These are phyloP conservation scores for Candida krabiensis DNA, from an alignment of 805 yeast genomes.

Conservation along the genomic window DNA sequence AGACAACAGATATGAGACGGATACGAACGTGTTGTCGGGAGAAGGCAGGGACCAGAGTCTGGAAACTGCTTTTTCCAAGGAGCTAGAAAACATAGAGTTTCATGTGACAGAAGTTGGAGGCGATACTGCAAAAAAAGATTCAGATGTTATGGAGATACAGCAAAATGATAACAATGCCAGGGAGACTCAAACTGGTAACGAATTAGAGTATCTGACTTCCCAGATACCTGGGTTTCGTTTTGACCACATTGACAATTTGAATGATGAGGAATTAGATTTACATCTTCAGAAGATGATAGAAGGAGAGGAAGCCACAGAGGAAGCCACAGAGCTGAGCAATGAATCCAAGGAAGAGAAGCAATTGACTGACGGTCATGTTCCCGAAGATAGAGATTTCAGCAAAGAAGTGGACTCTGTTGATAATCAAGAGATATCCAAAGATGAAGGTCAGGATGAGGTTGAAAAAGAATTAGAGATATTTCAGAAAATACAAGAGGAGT, in stretches of 20 bases:
- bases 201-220: slow-evolving; percentile 25
- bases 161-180: not conserved
- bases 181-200: slow-evolving; percentile 3
- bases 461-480: slow-evolving; percentile 8
- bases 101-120: slow-evolving; percentile 4
- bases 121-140: slow-evolving; percentile 2
- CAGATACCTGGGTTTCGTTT: slow-evolving; percentile 26
- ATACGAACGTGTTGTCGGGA: too few species aligned
- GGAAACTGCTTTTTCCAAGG: slow-evolving; percentile 12
- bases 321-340: slow-evolving; percentile 3
- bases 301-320: slow-evolving; percentile 6
- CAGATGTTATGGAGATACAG: not conserved
- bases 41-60: too few species aligned
- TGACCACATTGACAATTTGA: slow-evolving; percentile 23
- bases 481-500: slow-evolving; percentile 5
- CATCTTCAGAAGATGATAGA: slow-evolving; percentile 29
- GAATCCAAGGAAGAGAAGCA: slow-evolving; percentile 4
- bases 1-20: too few species aligned
- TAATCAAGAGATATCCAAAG: too few species aligned
- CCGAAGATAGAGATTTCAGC: slow-evolving; percentile 1
- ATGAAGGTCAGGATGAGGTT: slow-evolving; percentile 1
- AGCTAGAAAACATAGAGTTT: slow-evolving; percentile 13
- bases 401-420: too few species aligned
- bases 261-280: slow-evolving; percentile 30
- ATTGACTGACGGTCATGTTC: not conserved